phyloP scores from a whole-genome alignment of 2,329 filamentous ascomycete genomes.

The Ophiosphaerella narmari region DNA sequence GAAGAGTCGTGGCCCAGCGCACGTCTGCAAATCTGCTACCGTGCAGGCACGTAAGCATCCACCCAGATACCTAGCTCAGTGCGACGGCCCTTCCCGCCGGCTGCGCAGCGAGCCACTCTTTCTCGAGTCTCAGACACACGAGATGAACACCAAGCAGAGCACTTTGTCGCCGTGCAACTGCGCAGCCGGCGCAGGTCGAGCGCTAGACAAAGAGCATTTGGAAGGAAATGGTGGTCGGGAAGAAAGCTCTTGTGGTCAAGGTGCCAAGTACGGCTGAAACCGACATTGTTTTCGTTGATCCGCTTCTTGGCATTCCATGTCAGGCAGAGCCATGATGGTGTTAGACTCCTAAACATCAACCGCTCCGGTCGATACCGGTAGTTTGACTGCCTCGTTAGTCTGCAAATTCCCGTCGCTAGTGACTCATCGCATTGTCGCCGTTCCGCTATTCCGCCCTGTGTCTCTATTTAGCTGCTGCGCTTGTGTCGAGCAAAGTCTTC shows the following conservation, averaged over 20 bases:
- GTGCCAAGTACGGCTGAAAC: conserved; percentile 37
- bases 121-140: neutral
- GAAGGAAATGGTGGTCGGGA: conserved; percentile 16
- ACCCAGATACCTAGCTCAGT: neutral
- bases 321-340: too few species aligned
- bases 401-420: neutral
- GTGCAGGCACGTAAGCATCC: too few species aligned
- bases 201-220: conserved; percentile 3
- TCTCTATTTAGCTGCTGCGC: neutral
- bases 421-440: conserved; percentile 5
- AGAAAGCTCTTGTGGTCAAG: neutral
- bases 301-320: conserved; percentile 19
- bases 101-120: conserved; percentile 6
- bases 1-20: conserved; percentile 6
- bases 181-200: neutral
- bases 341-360: neutral
- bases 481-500: neutral
- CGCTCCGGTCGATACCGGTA: conserved; percentile 9
- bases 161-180: conserved; percentile 7
- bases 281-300: conserved; percentile 23
- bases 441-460: neutral
- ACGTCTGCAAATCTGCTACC: conserved; percentile 1
- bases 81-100: conserved; percentile 6
- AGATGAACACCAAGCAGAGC: too few species aligned
- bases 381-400: conserved; percentile 2